Conservation (phyloP, 75 land plant genomes). For the Selaginella moellendorffii region DNA sequence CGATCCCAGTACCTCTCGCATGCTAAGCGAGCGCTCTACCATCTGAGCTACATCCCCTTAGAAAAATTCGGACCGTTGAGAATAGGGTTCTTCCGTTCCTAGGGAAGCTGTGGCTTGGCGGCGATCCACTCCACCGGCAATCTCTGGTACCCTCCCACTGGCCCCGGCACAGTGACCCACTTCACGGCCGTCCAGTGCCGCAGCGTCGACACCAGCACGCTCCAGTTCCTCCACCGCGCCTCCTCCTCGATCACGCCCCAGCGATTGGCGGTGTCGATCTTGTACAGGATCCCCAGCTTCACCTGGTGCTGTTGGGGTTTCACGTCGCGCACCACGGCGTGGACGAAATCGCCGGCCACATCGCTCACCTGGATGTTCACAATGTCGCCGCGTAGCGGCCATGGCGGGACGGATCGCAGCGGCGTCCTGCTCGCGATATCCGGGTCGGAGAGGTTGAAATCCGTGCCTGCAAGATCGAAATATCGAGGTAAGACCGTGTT, state of each 20-base stretch:
- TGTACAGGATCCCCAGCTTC: background rate
- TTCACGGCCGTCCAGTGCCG: background rate
- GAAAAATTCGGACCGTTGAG: too few relatives aligned
- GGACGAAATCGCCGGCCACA: background rate
- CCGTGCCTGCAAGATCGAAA: too few relatives aligned
- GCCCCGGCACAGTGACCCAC: background rate
- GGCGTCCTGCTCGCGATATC: background rate
- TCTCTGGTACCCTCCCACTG: background rate
- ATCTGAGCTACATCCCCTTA: conserved; percentile 12
- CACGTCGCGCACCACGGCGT: background rate
- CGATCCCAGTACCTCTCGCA: conserved; percentile 13
- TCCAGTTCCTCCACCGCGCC: background rate
- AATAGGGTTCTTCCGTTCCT: too few relatives aligned
- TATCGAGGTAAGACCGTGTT: too few relatives aligned
- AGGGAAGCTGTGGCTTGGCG: too few relatives aligned
- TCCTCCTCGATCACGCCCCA: background rate
- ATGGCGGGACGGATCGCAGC: too few relatives aligned
- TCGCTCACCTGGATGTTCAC: background rate
- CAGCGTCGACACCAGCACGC: background rate
- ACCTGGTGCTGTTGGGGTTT: background rate
- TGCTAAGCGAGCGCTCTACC: conserved; percentile 13
- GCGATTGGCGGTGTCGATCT: background rate
- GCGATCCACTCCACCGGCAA: background rate
- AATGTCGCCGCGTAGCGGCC: background rate
- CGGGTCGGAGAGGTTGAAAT: too few relatives aligned